These are phyloP conservation scores for Datura wrightii DNA, from an alignment of 257 asterid genomes.

Conservation along the genomic window DNA sequence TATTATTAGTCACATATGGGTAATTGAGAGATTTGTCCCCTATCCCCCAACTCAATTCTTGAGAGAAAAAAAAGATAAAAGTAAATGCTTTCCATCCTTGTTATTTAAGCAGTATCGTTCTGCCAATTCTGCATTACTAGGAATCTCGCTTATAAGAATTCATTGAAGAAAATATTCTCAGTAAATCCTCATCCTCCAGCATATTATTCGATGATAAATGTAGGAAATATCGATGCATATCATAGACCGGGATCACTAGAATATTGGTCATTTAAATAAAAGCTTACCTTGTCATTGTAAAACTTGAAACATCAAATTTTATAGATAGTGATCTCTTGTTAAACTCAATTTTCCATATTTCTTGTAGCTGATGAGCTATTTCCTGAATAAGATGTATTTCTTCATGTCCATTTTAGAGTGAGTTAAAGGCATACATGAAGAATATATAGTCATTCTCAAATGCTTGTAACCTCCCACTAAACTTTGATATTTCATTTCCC, in stretches of 20 bases:
- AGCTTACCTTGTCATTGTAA: slow-evolving; percentile 31
- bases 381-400: slow-evolving; percentile 56
- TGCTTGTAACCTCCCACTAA: slow-evolving; percentile 54
- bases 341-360: slow-evolving; percentile 43
- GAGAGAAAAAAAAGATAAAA: neutral
- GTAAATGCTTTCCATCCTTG: neutral
- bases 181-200: neutral
- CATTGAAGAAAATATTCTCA: neutral
- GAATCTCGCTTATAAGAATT: slow-evolving; percentile 10
- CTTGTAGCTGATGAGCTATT: slow-evolving; percentile 59
- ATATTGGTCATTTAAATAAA: slow-evolving; percentile 13
- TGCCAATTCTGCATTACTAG: neutral
- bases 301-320: slow-evolving; percentile 28
- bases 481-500: slow-evolving; percentile 47
- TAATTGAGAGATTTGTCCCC: neutral
- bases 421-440: slow-evolving; percentile 50
- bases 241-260: neutral
- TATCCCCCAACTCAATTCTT: neutral
- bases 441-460: slow-evolving; percentile 56
- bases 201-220: neutral
- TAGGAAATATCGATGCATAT: neutral
- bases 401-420: slow-evolving; percentile 53
- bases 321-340: slow-evolving; percentile 38
- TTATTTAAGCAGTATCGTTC: neutral
- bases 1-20: neutral